A percentile compares a stretch with the other conserved stretches of the same genome.
Evolutionary conservation across 352 stramenopile genomes (phyloP).

Genomic region (Globisporangium uncinulatum): DNA sequence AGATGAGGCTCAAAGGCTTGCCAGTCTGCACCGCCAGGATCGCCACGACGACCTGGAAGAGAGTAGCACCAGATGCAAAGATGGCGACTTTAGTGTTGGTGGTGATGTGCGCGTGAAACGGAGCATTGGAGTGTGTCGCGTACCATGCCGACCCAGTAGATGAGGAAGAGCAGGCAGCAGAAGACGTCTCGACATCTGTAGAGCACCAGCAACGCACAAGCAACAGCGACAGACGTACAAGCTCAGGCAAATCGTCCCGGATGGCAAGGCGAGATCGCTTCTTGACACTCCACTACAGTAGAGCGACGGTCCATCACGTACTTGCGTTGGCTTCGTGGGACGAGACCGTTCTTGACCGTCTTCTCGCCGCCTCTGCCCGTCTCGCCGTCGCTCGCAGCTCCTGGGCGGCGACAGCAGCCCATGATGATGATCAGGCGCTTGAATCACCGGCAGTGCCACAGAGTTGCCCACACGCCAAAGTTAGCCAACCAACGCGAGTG

Average conservation of each 20-base stretch:
- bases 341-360: slow-evolving; percentile 18
- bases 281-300: too few species aligned
- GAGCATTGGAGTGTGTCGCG: background rate
- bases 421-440: slow-evolving; percentile 4
- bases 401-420: slow-evolving; percentile 18
- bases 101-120: background rate
- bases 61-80: background rate
- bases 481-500: slow-evolving; percentile 1
- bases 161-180: slow-evolving; percentile 78
- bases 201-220: background rate
- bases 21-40: slow-evolving; percentile 60
- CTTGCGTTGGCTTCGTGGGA: slow-evolving; percentile 22
- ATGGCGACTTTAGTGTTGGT: background rate
- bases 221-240: background rate
- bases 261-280: background rate
- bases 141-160: slow-evolving; percentile 85
- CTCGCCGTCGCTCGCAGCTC: slow-evolving; percentile 15
- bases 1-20: slow-evolving; percentile 69
- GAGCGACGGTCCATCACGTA: slow-evolving; percentile 3
- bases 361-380: background rate
- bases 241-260: background rate
- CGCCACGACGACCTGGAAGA: slow-evolving; percentile 30
- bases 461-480: too few species aligned
- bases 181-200: slow-evolving; percentile 71
- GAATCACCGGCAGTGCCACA: background rate